Percentiles rank a stretch among this genome's conserved stretches.
Evolutionary conservation across 768 basidiomycete species (phyloP).

Genomic region (Podaxis sp.): DNA sequence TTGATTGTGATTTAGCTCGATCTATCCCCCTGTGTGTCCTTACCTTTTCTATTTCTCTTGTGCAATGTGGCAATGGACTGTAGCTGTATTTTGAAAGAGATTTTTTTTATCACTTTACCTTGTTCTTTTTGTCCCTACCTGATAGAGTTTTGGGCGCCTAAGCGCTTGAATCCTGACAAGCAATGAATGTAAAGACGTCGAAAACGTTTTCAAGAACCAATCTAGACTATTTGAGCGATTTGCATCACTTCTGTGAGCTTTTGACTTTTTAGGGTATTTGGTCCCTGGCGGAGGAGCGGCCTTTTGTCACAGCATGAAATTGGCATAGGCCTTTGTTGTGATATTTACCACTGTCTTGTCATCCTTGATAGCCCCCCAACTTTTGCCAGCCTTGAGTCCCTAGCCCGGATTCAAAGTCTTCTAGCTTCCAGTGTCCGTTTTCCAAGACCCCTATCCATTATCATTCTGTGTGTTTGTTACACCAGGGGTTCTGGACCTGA

Average conservation of each 20-base stretch:
- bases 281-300: conserved; percentile 2
- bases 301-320: not conserved
- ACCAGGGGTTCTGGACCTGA: conserved; percentile 6
- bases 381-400: not conserved
- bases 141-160: conserved; percentile 15
- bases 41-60: conserved; percentile 5
- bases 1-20: conserved; percentile 7
- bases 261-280: conserved; percentile 7
- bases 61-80: conserved; percentile 13
- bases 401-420: not conserved
- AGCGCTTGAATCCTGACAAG: not conserved
- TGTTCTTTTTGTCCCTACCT: not conserved
- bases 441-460: not conserved
- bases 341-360: not conserved
- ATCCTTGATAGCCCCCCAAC: not conserved
- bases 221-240: not conserved
- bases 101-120: conserved; percentile 1
- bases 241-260: not conserved
- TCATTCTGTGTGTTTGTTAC: not conserved
- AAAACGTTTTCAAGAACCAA: not conserved
- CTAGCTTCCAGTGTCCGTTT: not conserved
- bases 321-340: not conserved
- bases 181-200: not conserved
- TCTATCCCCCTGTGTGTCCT: not conserved
- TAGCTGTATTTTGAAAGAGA: conserved; percentile 15